These are phyloP conservation scores for Marsdenia floribunda DNA, from an alignment of 257 asterid genomes.

Conservation along the genomic window DNA sequence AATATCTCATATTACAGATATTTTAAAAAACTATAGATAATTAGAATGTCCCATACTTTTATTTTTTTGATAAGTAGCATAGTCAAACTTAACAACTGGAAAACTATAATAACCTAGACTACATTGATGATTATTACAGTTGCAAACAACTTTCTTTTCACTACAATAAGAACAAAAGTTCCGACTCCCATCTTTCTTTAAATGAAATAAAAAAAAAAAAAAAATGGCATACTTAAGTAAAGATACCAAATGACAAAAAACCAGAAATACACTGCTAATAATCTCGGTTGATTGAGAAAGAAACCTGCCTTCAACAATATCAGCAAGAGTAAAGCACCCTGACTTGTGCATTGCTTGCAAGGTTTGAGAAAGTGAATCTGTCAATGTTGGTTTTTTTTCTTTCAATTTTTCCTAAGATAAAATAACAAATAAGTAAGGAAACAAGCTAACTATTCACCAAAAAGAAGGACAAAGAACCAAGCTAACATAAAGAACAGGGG, in stretches of 20 bases:
- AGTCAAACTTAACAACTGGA: not conserved
- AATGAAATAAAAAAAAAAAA: not conserved
- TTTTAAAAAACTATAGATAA: not conserved
- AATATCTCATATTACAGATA: not conserved
- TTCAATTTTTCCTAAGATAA: constrained; percentile 79
- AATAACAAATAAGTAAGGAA: constrained; percentile 14
- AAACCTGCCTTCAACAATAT: constrained; percentile 83
- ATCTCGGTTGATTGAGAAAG: constrained; percentile 1
- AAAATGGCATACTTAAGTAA: not conserved
- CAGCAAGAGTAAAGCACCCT: constrained; percentile 80
- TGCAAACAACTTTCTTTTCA: not conserved
- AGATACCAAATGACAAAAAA: not conserved
- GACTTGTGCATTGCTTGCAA: constrained; percentile 97
- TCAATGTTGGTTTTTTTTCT: constrained; percentile 87
- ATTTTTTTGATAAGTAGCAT: no score
- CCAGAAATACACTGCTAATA: not conserved
- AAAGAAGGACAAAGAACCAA: not conserved
- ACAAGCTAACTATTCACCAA: not conserved
- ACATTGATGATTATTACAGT: not conserved
- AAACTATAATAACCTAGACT: not conserved
- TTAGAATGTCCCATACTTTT: not conserved
- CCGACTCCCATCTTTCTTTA: not conserved
- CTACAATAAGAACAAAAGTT: not conserved
- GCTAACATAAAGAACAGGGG: not conserved
- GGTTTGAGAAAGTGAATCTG: constrained; percentile 78